These are phyloP conservation scores for Cladorrhinum sp. DNA, from an alignment of 2,329 filamentous ascomycete species.

Conservation along the genomic window DNA sequence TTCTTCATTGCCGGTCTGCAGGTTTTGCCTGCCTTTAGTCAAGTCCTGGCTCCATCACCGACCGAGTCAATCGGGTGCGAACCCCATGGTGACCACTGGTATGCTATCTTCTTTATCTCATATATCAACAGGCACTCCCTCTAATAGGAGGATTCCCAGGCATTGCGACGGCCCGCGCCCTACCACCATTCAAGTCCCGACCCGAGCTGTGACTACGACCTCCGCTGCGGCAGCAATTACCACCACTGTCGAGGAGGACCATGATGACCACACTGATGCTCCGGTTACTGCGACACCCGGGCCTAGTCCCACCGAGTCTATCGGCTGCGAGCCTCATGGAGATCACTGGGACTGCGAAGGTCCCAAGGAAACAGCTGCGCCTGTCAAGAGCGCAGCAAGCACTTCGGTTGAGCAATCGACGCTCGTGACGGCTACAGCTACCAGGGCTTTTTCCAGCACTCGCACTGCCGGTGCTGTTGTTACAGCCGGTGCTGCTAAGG, in stretches of 20 bases:
- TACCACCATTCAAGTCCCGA: too few relatives aligned
- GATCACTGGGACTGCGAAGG: conserved; percentile 1
- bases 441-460: too few relatives aligned
- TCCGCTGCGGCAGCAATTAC: not conserved
- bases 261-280: not conserved
- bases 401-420: too few relatives aligned
- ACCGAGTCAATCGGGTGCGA: conserved; percentile 1
- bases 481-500: too few relatives aligned
- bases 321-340: not conserved
- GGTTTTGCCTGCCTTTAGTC: not conserved
- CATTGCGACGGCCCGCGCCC: not conserved
- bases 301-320: not conserved
- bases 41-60: not conserved
- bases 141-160: not conserved
- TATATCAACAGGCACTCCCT: too few relatives aligned
- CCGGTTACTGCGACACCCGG: too few relatives aligned
- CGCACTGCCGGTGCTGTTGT: too few relatives aligned
- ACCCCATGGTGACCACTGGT: conserved; percentile 4
- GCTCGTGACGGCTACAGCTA: too few relatives aligned
- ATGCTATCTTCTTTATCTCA: not conserved
- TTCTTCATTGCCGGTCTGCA: too few relatives aligned
- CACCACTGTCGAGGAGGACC: not conserved
- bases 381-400: too few relatives aligned
- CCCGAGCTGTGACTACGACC: not conserved
- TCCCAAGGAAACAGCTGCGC: not conserved